Evolutionary conservation across 805 yeast genomes (phyloP), one percentile per base, ranked within the genome.

Genomic region (Suhomyces faveliae): DNA sequence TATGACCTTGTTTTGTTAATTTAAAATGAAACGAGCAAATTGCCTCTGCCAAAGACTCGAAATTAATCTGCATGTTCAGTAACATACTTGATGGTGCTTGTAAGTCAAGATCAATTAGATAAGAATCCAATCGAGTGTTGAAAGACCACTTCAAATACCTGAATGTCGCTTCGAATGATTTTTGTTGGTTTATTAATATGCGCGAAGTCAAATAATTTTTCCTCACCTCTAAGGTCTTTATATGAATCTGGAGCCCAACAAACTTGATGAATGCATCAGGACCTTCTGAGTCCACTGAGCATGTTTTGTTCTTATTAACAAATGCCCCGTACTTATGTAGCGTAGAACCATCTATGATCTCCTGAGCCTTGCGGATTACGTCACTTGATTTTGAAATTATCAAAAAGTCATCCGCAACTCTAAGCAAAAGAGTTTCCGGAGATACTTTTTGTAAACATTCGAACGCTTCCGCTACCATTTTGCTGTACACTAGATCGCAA

Each of bases 371-470:
- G 4, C 57, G 38, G 44, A 67, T 64, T 3, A 52, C 54, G 2
- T 49, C 44, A 9, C 55, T 22, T 29, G 71, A 60, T 0, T 81
- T 70, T 0, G 94, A 77, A 0, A 91, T 64, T n/a, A 89, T 71
- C 22, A 91, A 60, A 57, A 91, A 91, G 61, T 91, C 98, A 65
- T 91, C 98, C 0, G 89, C 96, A 17, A 88, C 63, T 45, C 97
- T 66, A 6, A 89, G 48, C 2, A 89, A 60, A 2, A 76, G 49
- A 12, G 76, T 64, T 1, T 55, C 48, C 2, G 63, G 56, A 5
- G 55, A 49, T 2, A 51, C 43, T 1, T 51, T 24, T 7, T 38
- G 11, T 20, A 61, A 29, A 35, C 59, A 57, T 6, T 53, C 42
- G 46, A 70, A 60, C 11, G 58, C 53, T 19, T 71, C 68, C 23